Base-by-base conservation (phyloP, 345 rosid genomes). In the Bruguiera gymnorhiza region DNA sequence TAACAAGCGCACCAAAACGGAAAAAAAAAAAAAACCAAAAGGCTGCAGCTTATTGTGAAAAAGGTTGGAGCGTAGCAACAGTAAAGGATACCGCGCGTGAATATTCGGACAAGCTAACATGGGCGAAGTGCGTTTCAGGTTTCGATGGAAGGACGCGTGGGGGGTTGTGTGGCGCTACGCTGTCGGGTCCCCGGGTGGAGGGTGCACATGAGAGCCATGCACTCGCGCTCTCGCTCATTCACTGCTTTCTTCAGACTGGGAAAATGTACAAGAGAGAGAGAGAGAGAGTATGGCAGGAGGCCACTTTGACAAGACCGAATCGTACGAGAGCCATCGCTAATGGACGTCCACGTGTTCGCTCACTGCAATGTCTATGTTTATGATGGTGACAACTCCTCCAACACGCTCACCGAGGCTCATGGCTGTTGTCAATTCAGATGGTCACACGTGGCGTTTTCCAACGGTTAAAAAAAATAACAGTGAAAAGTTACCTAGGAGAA, bases 371-470 rank as follows among this genome's bases (percentile, higher is more conserved):
- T 52, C 43, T 67, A 15, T 30, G 39, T 27, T 24, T 59, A 20
- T 59, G 80, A 72, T 30, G 16, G 70, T 56, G 79, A 81, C 83
- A 74, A 63, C 67, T 61, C 82, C 36, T 43, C 16, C 23, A 27
- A 29, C 71, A 61, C 75, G 73, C 71, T 31, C 10, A 37, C 21
- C 78, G 34, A 75, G 53, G 69, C 30, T 23, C 55, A 56, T 59
- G 62, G 32, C 67, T 27, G 37, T 62, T 21, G 20, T 70, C 15
- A 18, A 70, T 53, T 20, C 32, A 5, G 8, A 51, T 63, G 36
- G 29, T 20, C 50, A 56, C 74, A 80, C 76, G 76, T 80, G 81
- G 76, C 66, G 21, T 63, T 8, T 30, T 23, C 10, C 30, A 4
- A 20, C 26, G 43, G 62, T 29, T 48, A 27, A 65, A 60, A 37